Evolutionary conservation across 371 early-diverging fungal species (phyloP).

Genomic region (Mucor velutinosus): DNA sequence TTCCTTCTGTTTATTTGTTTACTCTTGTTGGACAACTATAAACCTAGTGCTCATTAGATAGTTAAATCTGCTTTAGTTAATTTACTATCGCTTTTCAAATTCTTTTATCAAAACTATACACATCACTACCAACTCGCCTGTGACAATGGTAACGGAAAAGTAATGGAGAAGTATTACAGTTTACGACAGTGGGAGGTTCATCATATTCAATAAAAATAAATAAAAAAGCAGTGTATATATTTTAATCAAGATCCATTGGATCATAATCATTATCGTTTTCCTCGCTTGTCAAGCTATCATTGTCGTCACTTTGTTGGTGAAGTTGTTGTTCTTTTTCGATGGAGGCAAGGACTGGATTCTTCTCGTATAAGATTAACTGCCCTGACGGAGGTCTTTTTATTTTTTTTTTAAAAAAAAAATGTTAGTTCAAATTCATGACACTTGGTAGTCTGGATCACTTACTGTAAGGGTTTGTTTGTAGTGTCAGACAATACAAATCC

Average conservation of each 20-base stretch:
- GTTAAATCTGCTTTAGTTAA: no score
- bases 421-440: background rate
- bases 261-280: constrained; percentile 5
- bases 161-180: no score
- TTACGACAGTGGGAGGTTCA: no score
- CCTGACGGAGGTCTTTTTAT: background rate
- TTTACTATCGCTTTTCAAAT: no score
- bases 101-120: no score
- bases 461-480: background rate
- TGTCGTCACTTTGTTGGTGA: background rate
- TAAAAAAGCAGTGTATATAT: no score
- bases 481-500: constrained; percentile 28
- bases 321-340: background rate
- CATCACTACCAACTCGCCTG: no score
- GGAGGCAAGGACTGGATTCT: background rate
- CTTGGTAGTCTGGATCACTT: background rate
- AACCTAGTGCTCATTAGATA: no score
- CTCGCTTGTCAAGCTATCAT: background rate
- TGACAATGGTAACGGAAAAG: no score
- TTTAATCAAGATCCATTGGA: constrained; percentile 12
- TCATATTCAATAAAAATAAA: no score
- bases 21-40: no score
- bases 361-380: constrained; percentile 1
- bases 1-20: no score
- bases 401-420: background rate